Conservation (phyloP, 2,329 filamentous ascomycete species). For the Cadophora malorum region DNA sequence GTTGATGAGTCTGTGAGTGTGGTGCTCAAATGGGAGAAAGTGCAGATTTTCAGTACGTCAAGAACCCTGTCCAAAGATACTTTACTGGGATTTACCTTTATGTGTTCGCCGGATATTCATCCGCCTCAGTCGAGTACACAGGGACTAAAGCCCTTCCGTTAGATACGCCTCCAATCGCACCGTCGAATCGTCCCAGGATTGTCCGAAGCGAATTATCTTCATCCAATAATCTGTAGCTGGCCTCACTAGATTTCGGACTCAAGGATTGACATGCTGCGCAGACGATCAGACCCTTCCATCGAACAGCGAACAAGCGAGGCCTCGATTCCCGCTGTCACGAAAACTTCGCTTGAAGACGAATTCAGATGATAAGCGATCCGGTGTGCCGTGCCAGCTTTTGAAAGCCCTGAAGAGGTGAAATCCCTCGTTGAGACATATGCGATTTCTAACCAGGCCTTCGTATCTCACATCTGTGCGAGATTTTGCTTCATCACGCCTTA, state of each 20-base stretch:
- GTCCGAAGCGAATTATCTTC: background rate
- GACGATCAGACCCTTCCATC: background rate
- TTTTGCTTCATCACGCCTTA: background rate
- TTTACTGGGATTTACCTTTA: background rate
- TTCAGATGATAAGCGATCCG: background rate
- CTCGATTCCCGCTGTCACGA: slow-evolving; percentile 2
- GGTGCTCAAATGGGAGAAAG: background rate
- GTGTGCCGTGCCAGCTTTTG: background rate
- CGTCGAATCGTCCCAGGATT: background rate
- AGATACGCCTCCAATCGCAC: background rate
- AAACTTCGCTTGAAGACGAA: background rate
- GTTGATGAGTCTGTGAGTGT: background rate
- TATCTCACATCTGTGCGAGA: background rate
- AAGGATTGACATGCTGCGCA: background rate
- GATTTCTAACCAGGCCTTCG: too few species aligned
- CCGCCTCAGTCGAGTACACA: background rate
- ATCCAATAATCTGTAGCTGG: background rate
- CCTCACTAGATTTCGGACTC: background rate
- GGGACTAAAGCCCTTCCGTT: background rate
- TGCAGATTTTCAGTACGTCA: background rate
- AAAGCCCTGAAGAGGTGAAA: background rate
- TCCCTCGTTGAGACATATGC: background rate
- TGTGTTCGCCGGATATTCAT: background rate
- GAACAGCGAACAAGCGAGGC: background rate
- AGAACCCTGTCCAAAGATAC: background rate